Evolutionary conservation across 139 green algal genomes (phyloP).

Genomic region (Closterium sp.): DNA sequence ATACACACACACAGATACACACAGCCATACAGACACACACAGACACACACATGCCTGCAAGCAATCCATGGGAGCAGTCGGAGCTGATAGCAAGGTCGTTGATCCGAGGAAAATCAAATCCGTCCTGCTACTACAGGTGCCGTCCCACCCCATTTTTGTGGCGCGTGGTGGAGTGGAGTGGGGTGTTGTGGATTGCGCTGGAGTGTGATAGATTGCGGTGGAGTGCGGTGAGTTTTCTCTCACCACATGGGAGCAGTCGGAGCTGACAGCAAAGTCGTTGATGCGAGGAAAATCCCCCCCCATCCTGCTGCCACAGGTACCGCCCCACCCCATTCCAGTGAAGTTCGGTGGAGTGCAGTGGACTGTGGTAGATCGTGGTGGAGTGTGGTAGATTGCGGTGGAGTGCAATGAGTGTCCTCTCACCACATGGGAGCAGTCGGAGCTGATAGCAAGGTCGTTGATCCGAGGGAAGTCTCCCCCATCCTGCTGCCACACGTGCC

Average conservation of each 20-base stretch:
- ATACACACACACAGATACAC: neutral
- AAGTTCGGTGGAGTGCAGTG: too few species aligned
- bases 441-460: slow-evolving; percentile 74
- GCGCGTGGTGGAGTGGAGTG: too few species aligned
- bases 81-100: slow-evolving; percentile 74
- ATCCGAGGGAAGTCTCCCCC: slow-evolving; percentile 49
- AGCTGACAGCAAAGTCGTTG: slow-evolving; percentile 69
- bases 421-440: slow-evolving; percentile 58
- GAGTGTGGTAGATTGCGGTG: too few species aligned
- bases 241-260: too few species aligned
- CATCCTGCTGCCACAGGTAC: slow-evolving; percentile 1
- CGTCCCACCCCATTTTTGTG: neutral
- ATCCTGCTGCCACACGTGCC: neutral
- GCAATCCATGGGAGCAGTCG: slow-evolving; percentile 54
- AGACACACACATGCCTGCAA: neutral
- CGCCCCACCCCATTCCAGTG: neutral
- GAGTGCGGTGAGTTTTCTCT: too few species aligned
- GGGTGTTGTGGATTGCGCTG: too few species aligned
- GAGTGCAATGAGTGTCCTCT: too few species aligned
- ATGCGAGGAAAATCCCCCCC: slow-evolving; percentile 52
- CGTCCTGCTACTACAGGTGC: neutral
- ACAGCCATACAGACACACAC: neutral
- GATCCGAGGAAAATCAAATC: slow-evolving; percentile 49
- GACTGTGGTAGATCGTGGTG: too few species aligned
- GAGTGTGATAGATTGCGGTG: too few species aligned